Evolutionary conservation across 169 alveolate species (phyloP), one percentile per base, ranked within the genome.

Genomic region (Babesia divergens): DNA sequence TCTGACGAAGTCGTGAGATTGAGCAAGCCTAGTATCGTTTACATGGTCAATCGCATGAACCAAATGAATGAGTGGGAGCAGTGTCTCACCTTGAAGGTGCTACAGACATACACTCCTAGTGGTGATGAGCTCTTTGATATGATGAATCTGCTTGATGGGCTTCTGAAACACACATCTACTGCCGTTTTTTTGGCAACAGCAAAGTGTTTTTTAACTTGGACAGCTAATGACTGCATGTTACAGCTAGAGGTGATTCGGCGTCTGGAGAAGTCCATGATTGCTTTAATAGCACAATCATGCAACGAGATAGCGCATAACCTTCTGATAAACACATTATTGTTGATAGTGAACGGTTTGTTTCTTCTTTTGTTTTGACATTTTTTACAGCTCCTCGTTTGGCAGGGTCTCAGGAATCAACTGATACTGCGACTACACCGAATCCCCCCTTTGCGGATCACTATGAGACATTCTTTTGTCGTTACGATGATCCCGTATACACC

Each of bases 11-110:
- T 50, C 50, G 42, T 76, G 18, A 18, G 26, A 34, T 49, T 76
- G 34, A 18, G 62, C 20, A 66, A 58, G 46, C 74, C 71, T 16
- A 65, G 70, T 22, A 42, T 76, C 11, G 60, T 76, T 32, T 76
- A 65, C 72, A 24, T 76, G 42, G 51, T 70, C 20, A 76, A 76
- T 44, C 50, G 84, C 55, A 54, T 79, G 6, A 67, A 79, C 43
- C 26, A 59, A 47, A 95, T 97, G 89, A 94, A 91, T 77, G 99
- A 98, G 90, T 98, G 99, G 99, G 98, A 98, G 26, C 97, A 96
- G 71, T 92, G 97, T 53, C 92, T 90, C 20, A 91, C 97, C 46
- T 86, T 98, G 62, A 93, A 96, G 70, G 79, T 95, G 59, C 90
- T 95, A 31, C 80, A 97, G 29, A 92, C 93, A 66, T 96, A 94